A percentile compares a stretch with the other conserved stretches of the same genome.
Conservation (phyloP, 2,329 filamentous ascomycete species). For the Emydomyces testavorans region DNA sequence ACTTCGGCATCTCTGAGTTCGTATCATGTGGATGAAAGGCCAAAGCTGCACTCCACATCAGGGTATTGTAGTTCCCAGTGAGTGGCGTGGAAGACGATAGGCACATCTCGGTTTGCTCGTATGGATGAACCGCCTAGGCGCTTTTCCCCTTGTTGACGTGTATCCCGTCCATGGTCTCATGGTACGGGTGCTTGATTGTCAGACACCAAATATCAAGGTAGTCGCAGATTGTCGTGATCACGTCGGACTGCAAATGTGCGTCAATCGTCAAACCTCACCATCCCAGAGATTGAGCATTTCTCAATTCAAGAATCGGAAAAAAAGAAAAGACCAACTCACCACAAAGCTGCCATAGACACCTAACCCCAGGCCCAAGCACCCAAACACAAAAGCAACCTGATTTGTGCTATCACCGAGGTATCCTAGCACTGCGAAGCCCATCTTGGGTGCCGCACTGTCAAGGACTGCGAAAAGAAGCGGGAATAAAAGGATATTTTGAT, state of each 20-base stretch:
- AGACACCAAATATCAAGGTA: constrained; percentile 97
- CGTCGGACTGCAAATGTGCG: constrained; percentile 50
- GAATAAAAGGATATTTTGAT: constrained; percentile 71
- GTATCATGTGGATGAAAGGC: too few species aligned
- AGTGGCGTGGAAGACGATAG: too few species aligned
- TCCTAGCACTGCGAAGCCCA: constrained; percentile 66
- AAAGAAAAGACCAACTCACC: constrained; percentile 31
- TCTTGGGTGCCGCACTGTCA: constrained; percentile 63
- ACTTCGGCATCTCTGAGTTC: too few species aligned
- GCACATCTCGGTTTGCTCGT: too few species aligned
- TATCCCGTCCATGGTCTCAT: constrained; percentile 22
- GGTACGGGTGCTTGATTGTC: constrained; percentile 76
- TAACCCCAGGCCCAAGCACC: constrained; percentile 68
- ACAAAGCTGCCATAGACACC: constrained; percentile 98
- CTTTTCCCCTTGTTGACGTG: constrained; percentile 6
- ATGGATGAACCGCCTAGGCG: neutral
- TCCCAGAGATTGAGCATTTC: neutral
- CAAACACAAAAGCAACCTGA: constrained; percentile 83
- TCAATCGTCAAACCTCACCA: neutral
- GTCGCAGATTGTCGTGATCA: constrained; percentile 95
- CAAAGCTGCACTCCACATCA: too few species aligned
- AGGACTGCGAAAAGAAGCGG: constrained; percentile 67
- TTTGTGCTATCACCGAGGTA: constrained; percentile 65
- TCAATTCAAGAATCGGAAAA: neutral
- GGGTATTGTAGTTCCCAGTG: too few species aligned